phyloP scores from a whole-genome alignment of 768 basidiomycete species.

The Lentinula aciculospora region DNA sequence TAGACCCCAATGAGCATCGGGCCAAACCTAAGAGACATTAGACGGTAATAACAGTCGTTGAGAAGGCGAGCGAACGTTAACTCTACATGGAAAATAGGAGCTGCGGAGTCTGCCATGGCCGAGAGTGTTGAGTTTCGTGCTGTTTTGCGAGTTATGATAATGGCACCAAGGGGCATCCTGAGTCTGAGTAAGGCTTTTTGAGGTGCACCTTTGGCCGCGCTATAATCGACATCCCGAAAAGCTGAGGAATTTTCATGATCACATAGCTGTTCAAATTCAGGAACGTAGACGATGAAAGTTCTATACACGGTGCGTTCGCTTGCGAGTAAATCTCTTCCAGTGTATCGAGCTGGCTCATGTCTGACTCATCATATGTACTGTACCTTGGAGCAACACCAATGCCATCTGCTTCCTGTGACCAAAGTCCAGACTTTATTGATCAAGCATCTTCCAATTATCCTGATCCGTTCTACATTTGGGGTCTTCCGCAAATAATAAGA shows the following conservation, averaged over 20 bases:
- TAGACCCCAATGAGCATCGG: constrained; percentile 8
- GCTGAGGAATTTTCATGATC: not conserved
- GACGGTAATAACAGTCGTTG: not conserved
- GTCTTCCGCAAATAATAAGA: no score
- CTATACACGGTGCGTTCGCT: not conserved
- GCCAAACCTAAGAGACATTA: not conserved
- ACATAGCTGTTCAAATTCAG: not conserved
- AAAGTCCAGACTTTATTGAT: not conserved
- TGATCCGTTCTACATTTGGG: no score
- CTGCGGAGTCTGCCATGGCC: not conserved
- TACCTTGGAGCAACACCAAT: not conserved
- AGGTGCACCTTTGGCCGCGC: not conserved
- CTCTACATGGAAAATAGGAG: constrained; percentile 3
- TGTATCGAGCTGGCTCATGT: not conserved
- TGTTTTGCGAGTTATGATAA: not conserved
- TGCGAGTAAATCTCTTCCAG: not conserved
- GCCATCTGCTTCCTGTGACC: no score
- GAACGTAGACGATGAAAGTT: not conserved
- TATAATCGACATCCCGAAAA: not conserved
- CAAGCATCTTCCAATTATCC: no score
- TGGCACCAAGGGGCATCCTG: not conserved
- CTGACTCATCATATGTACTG: not conserved
- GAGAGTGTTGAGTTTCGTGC: not conserved
- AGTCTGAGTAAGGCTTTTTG: not conserved
- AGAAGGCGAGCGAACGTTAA: not conserved